Base-by-base conservation (phyloP, 208 protist species). In the Crithidia acanthocephali region DNA sequence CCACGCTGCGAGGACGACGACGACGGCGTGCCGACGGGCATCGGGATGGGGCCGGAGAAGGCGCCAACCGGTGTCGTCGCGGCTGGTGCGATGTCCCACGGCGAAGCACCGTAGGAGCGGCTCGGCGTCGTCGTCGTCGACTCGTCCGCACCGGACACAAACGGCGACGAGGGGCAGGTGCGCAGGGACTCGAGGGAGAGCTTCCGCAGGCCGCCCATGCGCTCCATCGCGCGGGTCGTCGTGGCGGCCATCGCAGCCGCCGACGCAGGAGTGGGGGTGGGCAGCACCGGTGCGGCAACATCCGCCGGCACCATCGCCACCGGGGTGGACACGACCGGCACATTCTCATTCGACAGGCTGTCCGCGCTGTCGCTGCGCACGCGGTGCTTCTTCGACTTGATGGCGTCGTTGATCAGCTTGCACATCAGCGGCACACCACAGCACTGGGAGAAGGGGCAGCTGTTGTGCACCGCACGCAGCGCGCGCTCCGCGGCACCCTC, bases 401-500 rank as follows among this genome's bases (percentile, higher is more conserved):
- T 40, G 28, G 64, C 62, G 47, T 65, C 58, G 35, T 62, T 65
- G 52, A 67, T 74, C 23, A 76, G 40, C 44, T 74, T 80, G 52
- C 72, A 52, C 68, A 76, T 68, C n/a, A 72, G 32, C 33, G 84
- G 84, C 30, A 89, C 66, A 16, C 65, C 66, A 30, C 65, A 35
- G 73, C 81, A 84, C 28, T 35, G 60, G 32, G 64, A 18, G n/a
- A 86, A 89, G 16, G 84, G 84, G 32, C 50, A 68, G 20, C 77
- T 77, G 72, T 85, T 84, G 78, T 89, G 84, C 32, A 86, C 56
- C 45, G 35, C 73, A 25, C 55, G 25, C 47, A 73, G 71, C 40
- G 85, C 88, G 50, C 56, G 51, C 62, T 79, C 84, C 1, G 88
- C 88, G 15, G 74, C 79, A 48, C 84, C 86, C 23, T 87, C 82